phyloP scores from a whole-genome alignment of 805 yeast genomes.

The Metahyphopichia silvanorum region DNA sequence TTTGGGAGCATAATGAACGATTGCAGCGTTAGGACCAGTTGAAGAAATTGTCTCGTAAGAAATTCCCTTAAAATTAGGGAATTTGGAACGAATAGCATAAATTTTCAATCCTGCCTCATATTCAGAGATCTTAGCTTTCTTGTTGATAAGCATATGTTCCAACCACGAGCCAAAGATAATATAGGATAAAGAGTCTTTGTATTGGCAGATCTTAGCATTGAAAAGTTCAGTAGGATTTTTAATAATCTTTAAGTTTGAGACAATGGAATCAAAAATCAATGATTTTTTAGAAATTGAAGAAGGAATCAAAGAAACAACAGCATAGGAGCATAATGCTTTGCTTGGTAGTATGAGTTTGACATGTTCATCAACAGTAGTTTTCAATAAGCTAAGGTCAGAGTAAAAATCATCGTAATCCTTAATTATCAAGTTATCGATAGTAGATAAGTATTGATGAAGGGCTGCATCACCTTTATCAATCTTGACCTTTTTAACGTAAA shows the following conservation, averaged over 20 bases:
- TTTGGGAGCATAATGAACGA: constrained; percentile 74
- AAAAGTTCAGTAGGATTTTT: constrained; percentile 71
- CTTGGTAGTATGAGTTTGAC: constrained; percentile 28
- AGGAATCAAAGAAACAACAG: constrained; percentile 28
- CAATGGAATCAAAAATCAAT: constrained; percentile 25
- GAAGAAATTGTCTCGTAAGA: constrained; percentile 78
- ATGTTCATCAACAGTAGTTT: constrained; percentile 11
- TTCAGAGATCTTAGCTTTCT: constrained; percentile 49
- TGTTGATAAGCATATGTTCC: constrained; percentile 49
- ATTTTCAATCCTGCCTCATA: constrained; percentile 63
- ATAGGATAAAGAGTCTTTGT: constrained; percentile 78
- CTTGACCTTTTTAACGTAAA: constrained; percentile 54
- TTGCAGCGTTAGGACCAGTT: constrained; percentile 70
- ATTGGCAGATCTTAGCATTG: constrained; percentile 74
- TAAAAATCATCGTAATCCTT: constrained; percentile 58
- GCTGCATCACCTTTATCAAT: constrained; percentile 28
- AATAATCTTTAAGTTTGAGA: constrained; percentile 59
- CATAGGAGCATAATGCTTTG: constrained; percentile 27
- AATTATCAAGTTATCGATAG: constrained; percentile 31
- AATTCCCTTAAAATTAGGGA: constrained; percentile 58
- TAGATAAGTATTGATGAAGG: constrained; percentile 18
- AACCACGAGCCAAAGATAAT: constrained; percentile 81
- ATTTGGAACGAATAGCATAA: constrained; percentile 49
- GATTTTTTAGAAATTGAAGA: constrained; percentile 20
- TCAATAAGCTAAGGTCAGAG: constrained; percentile 42